Base-by-base conservation (phyloP, 106 monocot species). In the Dioscorea alata region DNA sequence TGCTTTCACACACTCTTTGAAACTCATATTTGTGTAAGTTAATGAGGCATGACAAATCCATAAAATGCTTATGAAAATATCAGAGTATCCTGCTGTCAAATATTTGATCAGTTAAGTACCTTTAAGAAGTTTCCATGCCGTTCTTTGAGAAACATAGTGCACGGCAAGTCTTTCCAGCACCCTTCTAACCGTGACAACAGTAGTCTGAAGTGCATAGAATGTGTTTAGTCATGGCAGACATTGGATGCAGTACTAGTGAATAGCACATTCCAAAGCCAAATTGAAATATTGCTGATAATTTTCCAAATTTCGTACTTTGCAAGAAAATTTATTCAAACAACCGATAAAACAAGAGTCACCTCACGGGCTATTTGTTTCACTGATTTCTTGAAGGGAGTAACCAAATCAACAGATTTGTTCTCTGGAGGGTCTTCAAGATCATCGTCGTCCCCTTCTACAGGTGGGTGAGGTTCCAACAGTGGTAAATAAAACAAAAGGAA, bases 101-200 rank as follows among this genome's bases (percentile, higher is more conserved):
- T 59, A 53, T 59, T 10, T 65, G 33, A 66, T 34, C 61, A 24
- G 19, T 12, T 25, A 49, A 21, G 19, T 84, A 92, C 96, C 92
- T 87, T 97, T 97, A 54, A 92, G 89, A 87, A 97, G 87, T 64
- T 92, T 97, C 97, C 97, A 92, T 66, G 97, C 86, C 79, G 84
- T 90, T 81, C 97, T 92, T 75, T 71, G 86, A 58, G 97, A 97
- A 82, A 86, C 78, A 78, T 89, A 69, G 53, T 83, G 82, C 25
- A 97, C 86, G 32, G 74, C 76, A 79, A 97, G 68, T 73, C 89
- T 84, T 84, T 97, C 97, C 63, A 97, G 76, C 61, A 87, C 69
- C 25, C 92, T 79, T 71, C 89, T 86, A 57, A 84, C 85, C 50
- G 92, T 97, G 21, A 83, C 89, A 64, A 91, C 70, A 72, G 86